Percentiles rank a stretch among this genome's conserved stretches.
Evolutionary conservation across 805 yeast species (phyloP).

Genomic region (Nakazawaea populi): DNA sequence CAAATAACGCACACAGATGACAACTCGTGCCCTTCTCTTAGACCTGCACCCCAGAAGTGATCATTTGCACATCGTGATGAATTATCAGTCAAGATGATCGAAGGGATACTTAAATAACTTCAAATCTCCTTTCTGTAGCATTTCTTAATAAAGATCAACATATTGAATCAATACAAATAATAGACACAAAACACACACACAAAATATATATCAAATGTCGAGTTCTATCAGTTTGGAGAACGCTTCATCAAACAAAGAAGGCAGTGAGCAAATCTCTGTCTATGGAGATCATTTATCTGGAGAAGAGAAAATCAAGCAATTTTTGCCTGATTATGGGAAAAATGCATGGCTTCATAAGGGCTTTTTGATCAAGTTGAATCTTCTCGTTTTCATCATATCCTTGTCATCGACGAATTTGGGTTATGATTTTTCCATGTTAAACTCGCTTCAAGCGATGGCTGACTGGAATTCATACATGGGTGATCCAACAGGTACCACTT

Average conservation of each 20-base stretch:
- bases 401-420: slow-evolving; percentile 33
- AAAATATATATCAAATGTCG: background rate
- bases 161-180: no score
- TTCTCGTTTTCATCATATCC: slow-evolving; percentile 24
- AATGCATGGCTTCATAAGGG: slow-evolving; percentile 1
- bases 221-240: background rate
- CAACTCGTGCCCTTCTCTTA: no score
- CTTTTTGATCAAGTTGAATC: slow-evolving; percentile 5
- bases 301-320: background rate
- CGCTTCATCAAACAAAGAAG: background rate
- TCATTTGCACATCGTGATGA: no score
- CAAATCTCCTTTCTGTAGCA: no score
- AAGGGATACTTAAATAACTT: no score
- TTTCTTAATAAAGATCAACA: no score
- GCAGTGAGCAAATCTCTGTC: background rate
- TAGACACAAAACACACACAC: background rate
- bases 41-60: no score
- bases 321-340: slow-evolving; percentile 10
- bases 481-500: slow-evolving; percentile 33
- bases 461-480: slow-evolving; percentile 34
- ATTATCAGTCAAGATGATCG: no score
- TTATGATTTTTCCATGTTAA: slow-evolving; percentile 43
- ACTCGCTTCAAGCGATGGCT: slow-evolving; percentile 40
- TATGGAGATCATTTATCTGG: background rate
- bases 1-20: no score